Percentiles rank a stretch among this genome's conserved stretches.
phyloP scores from a whole-genome alignment of 2,329 filamentous ascomycete genomes.

The Helotiales sp. region DNA sequence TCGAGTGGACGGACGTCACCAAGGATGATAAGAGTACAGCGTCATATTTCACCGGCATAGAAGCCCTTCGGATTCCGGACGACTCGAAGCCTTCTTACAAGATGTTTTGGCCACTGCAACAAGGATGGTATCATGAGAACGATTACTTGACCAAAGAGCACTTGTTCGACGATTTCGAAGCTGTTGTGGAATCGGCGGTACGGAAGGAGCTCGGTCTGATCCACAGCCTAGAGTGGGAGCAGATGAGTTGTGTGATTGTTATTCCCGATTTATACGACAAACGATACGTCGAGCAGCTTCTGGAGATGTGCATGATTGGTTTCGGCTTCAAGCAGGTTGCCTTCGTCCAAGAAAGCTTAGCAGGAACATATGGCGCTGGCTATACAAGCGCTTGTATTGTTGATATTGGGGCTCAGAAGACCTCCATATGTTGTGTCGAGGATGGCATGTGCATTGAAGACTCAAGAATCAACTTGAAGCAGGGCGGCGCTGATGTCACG shows the following conservation, averaged over 20 bases:
- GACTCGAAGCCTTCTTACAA: conserved; percentile 88
- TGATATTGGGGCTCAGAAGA: conserved; percentile 96
- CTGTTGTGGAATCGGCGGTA: conserved; percentile 84
- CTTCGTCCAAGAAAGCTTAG: conserved; percentile 95
- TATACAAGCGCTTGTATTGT: conserved; percentile 95
- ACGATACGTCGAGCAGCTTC: conserved; percentile 80
- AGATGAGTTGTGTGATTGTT: conserved; percentile 96
- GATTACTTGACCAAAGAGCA: conserved; percentile 83
- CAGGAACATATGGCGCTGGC: conserved; percentile 91
- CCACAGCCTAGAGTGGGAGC: conserved; percentile 79
- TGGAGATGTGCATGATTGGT: conserved; percentile 85
- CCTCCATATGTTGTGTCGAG: conserved; percentile 94
- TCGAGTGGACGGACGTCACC: conserved; percentile 91
- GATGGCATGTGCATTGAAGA: conserved; percentile 95
- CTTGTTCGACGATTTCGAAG: conserved; percentile 84
- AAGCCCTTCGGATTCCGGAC: conserved; percentile 86
- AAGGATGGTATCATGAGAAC: conserved; percentile 87
- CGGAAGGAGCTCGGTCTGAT: conserved; percentile 81
- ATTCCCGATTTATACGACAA: conserved; percentile 98
- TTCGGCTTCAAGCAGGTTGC: conserved; percentile 89
- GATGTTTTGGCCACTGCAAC: conserved; percentile 87
- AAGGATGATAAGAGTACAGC: conserved; percentile 64
- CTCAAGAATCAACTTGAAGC: conserved; percentile 93
- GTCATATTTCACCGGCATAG: conserved; percentile 72
- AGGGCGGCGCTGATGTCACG: conserved; percentile 89